A percentile compares a stretch with the other conserved stretches of the same genome.
Evolutionary conservation across 129 eudicot species (phyloP).

Genomic region (carrot (Daucus carota)): DH1_v3.0 NC_030381.2:42476001-42476500

Average conservation of each 20-base stretch:
- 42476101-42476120: neutral
- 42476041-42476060: conserved; percentile 97
- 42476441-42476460: neutral
- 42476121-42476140: conserved; percentile 37
- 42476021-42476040: conserved; percentile 86
- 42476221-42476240: conserved; percentile 93
- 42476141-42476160: conserved; percentile 62
- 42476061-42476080: neutral
- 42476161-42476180: conserved; percentile 46
- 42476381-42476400: neutral
- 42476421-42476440: neutral
- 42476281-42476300: neutral
- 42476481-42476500: neutral
- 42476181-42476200: conserved; percentile 56
- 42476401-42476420: neutral
- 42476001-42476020: conserved; percentile 77
- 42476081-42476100: neutral
- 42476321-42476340: neutral
- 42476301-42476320: neutral
- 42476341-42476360: neutral
- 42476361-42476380: neutral
- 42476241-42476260: conserved; percentile 99
- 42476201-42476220: conserved; percentile 75
- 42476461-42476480: neutral
- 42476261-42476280: neutral